phyloP scores from a whole-genome alignment of 495 filamentous ascomycete species.

The Clohesyomyces aquaticus region DNA sequence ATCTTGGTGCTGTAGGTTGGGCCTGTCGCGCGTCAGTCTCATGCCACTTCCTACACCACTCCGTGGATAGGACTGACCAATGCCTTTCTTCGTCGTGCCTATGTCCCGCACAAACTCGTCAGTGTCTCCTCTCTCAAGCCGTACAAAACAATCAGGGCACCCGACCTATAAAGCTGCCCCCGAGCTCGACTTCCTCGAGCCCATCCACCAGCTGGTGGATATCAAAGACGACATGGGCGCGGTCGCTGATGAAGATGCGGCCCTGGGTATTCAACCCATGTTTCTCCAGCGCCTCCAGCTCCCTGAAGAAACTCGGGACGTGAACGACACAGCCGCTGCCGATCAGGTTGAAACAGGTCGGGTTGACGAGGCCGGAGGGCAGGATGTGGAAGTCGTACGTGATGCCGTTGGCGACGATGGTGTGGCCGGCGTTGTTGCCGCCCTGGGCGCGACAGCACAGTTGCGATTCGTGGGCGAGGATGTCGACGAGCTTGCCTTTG shows the following conservation, averaged over 20 bases:
- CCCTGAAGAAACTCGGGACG: slow-evolving; percentile 84
- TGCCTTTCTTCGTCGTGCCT: slow-evolving; percentile 65
- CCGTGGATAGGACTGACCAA: slow-evolving; percentile 60
- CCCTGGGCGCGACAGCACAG: slow-evolving; percentile 41
- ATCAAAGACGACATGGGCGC: slow-evolving; percentile 83
- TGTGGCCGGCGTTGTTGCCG: slow-evolving; percentile 63
- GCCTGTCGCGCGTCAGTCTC: slow-evolving; percentile 24
- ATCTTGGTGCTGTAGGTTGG: slow-evolving; percentile 85
- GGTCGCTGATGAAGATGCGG: slow-evolving; percentile 78
- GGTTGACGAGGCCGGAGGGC: slow-evolving; percentile 71
- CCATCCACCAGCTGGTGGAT: slow-evolving; percentile 82
- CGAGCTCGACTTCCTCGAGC: slow-evolving; percentile 77
- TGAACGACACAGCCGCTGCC: slow-evolving; percentile 85
- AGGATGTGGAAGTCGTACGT: slow-evolving; percentile 60
- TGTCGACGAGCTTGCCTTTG: slow-evolving; percentile 44
- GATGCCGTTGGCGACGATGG: slow-evolving; percentile 60
- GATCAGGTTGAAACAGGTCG: slow-evolving; percentile 77
- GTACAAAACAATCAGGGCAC: slow-evolving; percentile 19
- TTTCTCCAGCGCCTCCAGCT: slow-evolving; percentile 58
- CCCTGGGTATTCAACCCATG: slow-evolving; percentile 64
- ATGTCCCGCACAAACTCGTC: slow-evolving; percentile 40
- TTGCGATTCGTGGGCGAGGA: slow-evolving; percentile 36
- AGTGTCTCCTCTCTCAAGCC: slow-evolving; percentile 20
- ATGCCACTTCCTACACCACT: no score
- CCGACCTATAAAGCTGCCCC: slow-evolving; percentile 45